phyloP scores from a whole-genome alignment of 202 grass and related monocot species.

The Panicum hallii region DNA sequence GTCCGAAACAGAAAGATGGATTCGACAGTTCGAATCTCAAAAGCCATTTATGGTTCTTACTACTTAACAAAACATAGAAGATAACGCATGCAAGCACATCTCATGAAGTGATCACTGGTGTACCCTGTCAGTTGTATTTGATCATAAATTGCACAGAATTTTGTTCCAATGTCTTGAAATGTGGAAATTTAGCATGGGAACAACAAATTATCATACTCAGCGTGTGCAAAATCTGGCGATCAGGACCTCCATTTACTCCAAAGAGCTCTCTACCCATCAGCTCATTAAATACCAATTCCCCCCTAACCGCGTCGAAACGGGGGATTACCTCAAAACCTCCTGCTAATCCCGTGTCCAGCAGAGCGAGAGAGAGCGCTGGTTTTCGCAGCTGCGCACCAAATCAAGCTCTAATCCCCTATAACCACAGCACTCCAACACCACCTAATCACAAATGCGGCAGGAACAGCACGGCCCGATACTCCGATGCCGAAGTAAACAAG shows the following conservation, averaged over 20 bases:
- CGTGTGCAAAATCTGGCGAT: not conserved
- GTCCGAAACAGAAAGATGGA: not conserved
- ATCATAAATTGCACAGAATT: not conserved
- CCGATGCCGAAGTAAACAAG: not conserved
- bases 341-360: not conserved
- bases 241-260: not conserved
- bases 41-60: not conserved
- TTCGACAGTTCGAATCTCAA: not conserved
- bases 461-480: not conserved
- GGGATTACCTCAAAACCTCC: not conserved
- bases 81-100: too few relatives aligned
- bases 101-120: not conserved
- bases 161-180: not conserved
- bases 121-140: not conserved
- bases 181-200: not conserved
- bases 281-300: not conserved
- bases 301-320: not conserved
- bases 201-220: not conserved
- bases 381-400: not conserved
- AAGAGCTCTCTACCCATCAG: not conserved
- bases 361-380: not conserved
- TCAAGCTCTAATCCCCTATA: not conserved
- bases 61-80: too few relatives aligned
- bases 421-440: not conserved
- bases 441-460: constrained; percentile 18